Base-by-base conservation (phyloP, 306 rosid genomes). In the Dalbergia cochinchinensis region DNA sequence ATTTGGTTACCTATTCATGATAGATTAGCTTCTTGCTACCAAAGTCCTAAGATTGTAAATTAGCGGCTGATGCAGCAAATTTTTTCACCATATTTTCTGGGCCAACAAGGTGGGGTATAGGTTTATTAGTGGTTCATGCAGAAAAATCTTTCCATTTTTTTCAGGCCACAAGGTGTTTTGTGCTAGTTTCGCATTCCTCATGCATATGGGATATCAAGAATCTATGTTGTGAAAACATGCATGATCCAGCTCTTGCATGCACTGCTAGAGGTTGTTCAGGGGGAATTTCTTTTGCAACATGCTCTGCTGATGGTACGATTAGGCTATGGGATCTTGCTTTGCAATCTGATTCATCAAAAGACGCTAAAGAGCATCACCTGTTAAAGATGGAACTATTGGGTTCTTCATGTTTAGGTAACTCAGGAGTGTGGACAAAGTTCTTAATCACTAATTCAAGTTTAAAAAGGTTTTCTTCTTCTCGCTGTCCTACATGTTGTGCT, bases 151-250 rank as follows among this genome's bases (percentile, higher is more conserved):
- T 63, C 61, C 62, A 11, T 70, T 16, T 80, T 70, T 84, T 80
- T 53, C 86, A 90, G 97, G 90, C 85, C 48, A 84, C 88, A 45
- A 85, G 90, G 80, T 90, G 89, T 77, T 92, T 78, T 78, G 86
- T 83, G 84, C 88, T 92, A 74, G 91, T 87, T 83, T 88, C 97
- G 65, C 97, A 92, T 89, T 90, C 94, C 78, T 86, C 88, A 1
- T 90, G 94, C 85, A 92, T 92, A 84, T 92, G 94, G 93, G 97
- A 92, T 85, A 85, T 92, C 92, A 90, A 87, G 87, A 88, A 83
- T 87, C 87, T 92, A 62, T 90, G 94, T 83, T 90, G 97, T 53
- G 91, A 92, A 81, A 87, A 92, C 85, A 76, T 82, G 83, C 97
- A 92, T 54, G 92, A 90, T 78, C 87, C 91, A 53, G 87, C 94